phyloP scores from a whole-genome alignment of 345 rosid genomes.

The Hypericum perforatum region DNA sequence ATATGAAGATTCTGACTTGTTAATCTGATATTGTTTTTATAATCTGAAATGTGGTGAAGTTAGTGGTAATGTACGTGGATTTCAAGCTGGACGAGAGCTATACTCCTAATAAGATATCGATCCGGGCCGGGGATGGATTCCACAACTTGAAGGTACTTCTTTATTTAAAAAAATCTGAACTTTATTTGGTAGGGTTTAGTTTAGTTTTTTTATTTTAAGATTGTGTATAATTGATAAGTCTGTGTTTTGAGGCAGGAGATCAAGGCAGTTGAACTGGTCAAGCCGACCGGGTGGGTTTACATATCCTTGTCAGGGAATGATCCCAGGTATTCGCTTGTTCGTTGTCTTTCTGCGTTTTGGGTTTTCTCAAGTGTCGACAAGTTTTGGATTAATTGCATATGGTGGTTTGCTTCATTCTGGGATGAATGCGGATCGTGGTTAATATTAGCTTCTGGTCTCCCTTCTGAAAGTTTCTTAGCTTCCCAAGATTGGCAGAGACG shows the following conservation, averaged over 20 bases:
- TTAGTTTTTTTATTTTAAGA: not conserved
- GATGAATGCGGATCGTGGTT: too few relatives aligned
- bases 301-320: constrained; percentile 74
- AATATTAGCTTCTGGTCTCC: too few relatives aligned
- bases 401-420: too few relatives aligned
- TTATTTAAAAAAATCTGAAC: not conserved
- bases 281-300: constrained; percentile 81
- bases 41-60: constrained; percentile 22
- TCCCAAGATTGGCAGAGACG: too few relatives aligned
- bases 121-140: constrained; percentile 91
- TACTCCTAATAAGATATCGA: constrained; percentile 75
- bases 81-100: constrained; percentile 95
- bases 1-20: constrained; percentile 3
- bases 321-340: constrained; percentile 40
- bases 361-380: too few relatives aligned
- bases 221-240: not conserved
- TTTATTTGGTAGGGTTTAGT: not conserved
- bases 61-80: constrained; percentile 72
- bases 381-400: too few relatives aligned
- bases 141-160: constrained; percentile 71
- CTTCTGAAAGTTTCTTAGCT: too few relatives aligned
- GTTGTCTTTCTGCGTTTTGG: not conserved
- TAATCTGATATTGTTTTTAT: not conserved
- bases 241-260: constrained; percentile 46
- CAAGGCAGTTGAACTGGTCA: constrained; percentile 71